Evolutionary conservation across 192 early-diverging fungal genomes (phyloP), one percentile per base, ranked within the genome.

Genomic region (Fimicolochytrium jonesii): DNA sequence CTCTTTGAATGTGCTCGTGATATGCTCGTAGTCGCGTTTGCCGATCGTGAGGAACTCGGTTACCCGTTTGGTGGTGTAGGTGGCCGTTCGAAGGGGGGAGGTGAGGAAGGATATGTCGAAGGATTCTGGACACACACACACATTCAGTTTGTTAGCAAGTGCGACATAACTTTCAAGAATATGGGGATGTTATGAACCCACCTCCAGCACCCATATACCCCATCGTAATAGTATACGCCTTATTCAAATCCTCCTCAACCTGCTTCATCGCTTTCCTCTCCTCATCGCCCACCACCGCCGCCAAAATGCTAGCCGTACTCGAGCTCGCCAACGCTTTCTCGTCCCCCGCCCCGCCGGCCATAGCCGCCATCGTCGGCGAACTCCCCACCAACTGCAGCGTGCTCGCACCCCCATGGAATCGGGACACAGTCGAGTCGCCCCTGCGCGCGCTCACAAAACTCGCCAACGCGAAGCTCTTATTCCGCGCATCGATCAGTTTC

Each of bases 91-190:
- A 11, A 33, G 22, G n/a, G 43, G 17, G 6, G 23, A 41, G 20
- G 56, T 59, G 1, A 64, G 43, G 49, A 75, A 70, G 0, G 73
- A 56, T 1, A 70, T 47, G 30, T 75, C 73, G 36, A 75, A 75
- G 1, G 68, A 70, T 35, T 75, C 73, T 75, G 28, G 17, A 50
- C 17, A 5, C 2, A 28, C 17, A 39, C 9, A 7, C 37, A 10
- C 9, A 43, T 33, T 56, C 22, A 36, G 10, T 58, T 59, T 44
- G 11, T 45, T 17, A 66, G 33, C 9, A 44, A 3, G 23, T 51
- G n/a, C 36, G 52, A 42, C 33, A 49, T 43, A 47, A 18, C 28
- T 47, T 17, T 0, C 22, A 33, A 48, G 11, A 30, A 22, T 22
- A 18, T 9, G n/a, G 2, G 29, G 33, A 6, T 32, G 4, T 45